A percentile compares a stretch with the other conserved stretches of the same genome.
Conservation (phyloP, 768 basidiomycete species). For the Strobilomyces dryophilus region DNA sequence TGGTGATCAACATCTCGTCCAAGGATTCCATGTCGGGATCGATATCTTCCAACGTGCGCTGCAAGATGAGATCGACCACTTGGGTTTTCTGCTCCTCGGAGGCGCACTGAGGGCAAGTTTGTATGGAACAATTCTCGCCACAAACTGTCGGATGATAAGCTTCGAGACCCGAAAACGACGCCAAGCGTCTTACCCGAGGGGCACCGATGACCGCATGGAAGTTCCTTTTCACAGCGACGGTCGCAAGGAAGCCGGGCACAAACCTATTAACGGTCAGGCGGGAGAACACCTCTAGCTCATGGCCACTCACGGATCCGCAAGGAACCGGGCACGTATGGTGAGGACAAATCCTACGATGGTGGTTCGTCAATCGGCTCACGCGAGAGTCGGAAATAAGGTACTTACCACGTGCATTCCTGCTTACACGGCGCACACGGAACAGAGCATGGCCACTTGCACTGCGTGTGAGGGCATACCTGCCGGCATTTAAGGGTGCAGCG, state of each 20-base stretch:
- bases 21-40: constrained; percentile 34
- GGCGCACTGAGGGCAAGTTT: constrained; percentile 53
- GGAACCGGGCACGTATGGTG: constrained; percentile 57
- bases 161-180: background rate
- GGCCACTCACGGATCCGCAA: constrained; percentile 58
- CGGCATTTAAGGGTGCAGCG: constrained; percentile 46
- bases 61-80: constrained; percentile 60
- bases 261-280: constrained; percentile 35
- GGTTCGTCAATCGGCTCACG: background rate
- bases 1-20: constrained; percentile 55
- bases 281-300: background rate
- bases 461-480: constrained; percentile 51
- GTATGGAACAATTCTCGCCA: constrained; percentile 56
- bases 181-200: constrained; percentile 49
- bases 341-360: constrained; percentile 43
- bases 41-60: constrained; percentile 47
- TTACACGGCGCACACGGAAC: constrained; percentile 59
- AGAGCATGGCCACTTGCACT: constrained; percentile 46
- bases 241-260: constrained; percentile 68
- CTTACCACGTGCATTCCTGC: constrained; percentile 54
- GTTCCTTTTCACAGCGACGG: constrained; percentile 40
- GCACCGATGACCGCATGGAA: constrained; percentile 61
- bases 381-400: constrained; percentile 1
- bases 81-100: constrained; percentile 32
- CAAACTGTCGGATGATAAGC: constrained; percentile 44